Conservation (phyloP, 495 filamentous ascomycete species). For the Penicillium mononematosum region DNA sequence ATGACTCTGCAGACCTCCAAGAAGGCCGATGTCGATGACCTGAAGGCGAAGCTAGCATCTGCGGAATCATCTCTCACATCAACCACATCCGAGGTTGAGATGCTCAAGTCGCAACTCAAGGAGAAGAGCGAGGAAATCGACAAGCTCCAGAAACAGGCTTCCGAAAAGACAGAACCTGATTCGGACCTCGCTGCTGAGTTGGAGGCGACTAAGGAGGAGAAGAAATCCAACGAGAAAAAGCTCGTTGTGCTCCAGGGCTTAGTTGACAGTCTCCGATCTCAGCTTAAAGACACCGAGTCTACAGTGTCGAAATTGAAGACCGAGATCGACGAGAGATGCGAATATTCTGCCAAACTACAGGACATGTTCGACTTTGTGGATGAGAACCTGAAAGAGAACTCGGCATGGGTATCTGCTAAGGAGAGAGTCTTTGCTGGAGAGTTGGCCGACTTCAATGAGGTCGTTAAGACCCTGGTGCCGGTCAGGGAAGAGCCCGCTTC, state of each 20-base stretch:
- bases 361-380: conserved; percentile 42
- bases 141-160: conserved; percentile 43
- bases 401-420: conserved; percentile 38
- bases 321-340: conserved; percentile 40
- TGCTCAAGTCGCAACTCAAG: conserved; percentile 56
- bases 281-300: conserved; percentile 50
- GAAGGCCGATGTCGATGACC: conserved; percentile 39
- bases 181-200: conserved; percentile 36
- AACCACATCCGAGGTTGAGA: conserved; percentile 46
- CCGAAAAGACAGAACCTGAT: conserved; percentile 42
- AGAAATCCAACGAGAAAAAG: conserved; percentile 51
- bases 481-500: conserved; percentile 14
- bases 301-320: conserved; percentile 44
- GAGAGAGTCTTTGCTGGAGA: conserved; percentile 34
- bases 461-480: conserved; percentile 34
- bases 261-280: conserved; percentile 49
- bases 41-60: conserved; percentile 40
- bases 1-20: conserved; percentile 35
- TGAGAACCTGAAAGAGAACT: conserved; percentile 33
- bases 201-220: conserved; percentile 37
- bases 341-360: conserved; percentile 29
- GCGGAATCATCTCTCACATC: conserved; percentile 48
- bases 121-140: conserved; percentile 54
- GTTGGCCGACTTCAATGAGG: conserved; percentile 36
- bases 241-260: conserved; percentile 52